Base-by-base conservation (phyloP, 805 yeast species). In the Babjeviella inositovora region DNA sequence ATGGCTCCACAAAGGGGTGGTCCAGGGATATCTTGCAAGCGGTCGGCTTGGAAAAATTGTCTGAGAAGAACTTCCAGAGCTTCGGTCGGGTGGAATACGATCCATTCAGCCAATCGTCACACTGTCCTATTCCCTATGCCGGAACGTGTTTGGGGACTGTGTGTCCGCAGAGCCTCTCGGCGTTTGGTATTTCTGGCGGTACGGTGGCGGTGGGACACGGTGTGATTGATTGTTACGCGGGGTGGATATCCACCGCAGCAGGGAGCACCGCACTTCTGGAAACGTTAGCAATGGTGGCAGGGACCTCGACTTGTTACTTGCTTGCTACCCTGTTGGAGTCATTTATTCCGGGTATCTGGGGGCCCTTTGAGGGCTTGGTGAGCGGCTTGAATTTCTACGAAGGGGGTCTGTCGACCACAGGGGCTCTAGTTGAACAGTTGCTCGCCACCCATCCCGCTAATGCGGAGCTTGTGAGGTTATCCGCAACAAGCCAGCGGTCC, bases 1-100 rank as follows among this genome's bases (percentile, higher is more conserved):
- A 70, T 39, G 75, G 76, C 2, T 65, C 69, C 9, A 43, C 66
- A 10, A 58, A 57, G 30, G 79, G 76, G 5, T 69, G 73, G 70
- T 27, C 48, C 10, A 12, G 24, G 1, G 24, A 27, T 1, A 34
- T 50, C 17, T 38, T 59, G 14, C 14, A 25, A 1, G 20, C 23
- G 13, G 21, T 39, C 23, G 44, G 42, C 0, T 31, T 51, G 18
- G 5, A 17, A 13, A 8, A 23, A 10, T 13, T 38, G 13, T 6
- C 30, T 16, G 18, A 15, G 5, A n/a, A 28, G n/a, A 20, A 28
- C 23, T 34, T 37, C 24, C 17, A 34, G 5, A 37, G 39, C 14
- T 35, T 58, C 5, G 58, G 55, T 1, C 29, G 43, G 17, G 25
- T 41, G 7, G 58, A 48, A 15, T 13, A 25, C 8, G 17, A 18